These are phyloP conservation scores for Clavaria fumosa DNA, from an alignment of 768 basidiomycete genomes.

Conservation along the genomic window DNA sequence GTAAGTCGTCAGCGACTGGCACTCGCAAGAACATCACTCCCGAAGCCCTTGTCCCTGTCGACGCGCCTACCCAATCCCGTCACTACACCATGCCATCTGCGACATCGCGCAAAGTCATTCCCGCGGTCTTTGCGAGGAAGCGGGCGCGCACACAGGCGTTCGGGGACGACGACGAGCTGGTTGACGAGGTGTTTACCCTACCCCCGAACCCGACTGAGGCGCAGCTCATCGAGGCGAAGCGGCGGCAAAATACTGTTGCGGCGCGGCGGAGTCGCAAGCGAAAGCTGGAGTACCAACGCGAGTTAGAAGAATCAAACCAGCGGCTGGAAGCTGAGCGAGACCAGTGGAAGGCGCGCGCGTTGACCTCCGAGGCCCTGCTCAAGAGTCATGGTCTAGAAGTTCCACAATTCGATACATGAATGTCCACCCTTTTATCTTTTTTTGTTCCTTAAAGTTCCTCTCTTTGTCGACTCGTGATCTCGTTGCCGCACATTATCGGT, in stretches of 20 bases:
- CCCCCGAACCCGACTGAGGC: conserved; percentile 32
- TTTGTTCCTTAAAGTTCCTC: neutral
- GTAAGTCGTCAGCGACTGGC: conserved; percentile 35
- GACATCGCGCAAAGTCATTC: conserved; percentile 69
- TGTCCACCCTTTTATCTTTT: neutral
- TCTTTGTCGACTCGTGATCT: conserved; percentile 2
- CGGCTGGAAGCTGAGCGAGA: conserved; percentile 41
- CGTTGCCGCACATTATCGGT: conserved; percentile 4
- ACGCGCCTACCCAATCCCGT: conserved; percentile 69
- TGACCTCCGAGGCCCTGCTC: conserved; percentile 37
- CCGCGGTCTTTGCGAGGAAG: conserved; percentile 54
- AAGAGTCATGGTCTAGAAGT: conserved; percentile 41
- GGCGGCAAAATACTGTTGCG: conserved; percentile 73
- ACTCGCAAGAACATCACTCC: conserved; percentile 60
- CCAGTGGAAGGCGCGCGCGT: conserved; percentile 43
- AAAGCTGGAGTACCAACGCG: conserved; percentile 53
- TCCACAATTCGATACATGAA: conserved; percentile 19
- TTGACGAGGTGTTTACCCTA: conserved; percentile 24
- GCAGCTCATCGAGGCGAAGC: conserved; percentile 64
- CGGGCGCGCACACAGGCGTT: conserved; percentile 30
- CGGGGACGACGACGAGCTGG: conserved; percentile 39
- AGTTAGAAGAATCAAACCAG: conserved; percentile 43
- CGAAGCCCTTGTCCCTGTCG: conserved; percentile 44
- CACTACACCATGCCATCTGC: conserved; percentile 56
- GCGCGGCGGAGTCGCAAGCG: conserved; percentile 70